Base-by-base conservation (phyloP, 805 yeast species). In the Wickerhamomyces silvicola region DNA sequence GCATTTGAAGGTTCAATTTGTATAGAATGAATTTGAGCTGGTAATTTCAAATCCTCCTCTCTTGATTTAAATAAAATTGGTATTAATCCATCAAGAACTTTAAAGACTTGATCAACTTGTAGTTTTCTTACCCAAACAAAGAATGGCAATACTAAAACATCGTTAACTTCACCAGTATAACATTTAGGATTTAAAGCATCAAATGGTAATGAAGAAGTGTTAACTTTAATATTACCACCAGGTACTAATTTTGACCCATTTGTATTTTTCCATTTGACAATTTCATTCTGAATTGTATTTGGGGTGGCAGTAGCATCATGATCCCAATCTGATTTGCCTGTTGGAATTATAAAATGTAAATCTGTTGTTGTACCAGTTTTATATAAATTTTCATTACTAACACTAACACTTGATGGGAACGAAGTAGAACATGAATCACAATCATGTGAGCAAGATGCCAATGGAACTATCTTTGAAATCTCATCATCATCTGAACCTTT, bases 301-400 rank as follows among this genome's bases (percentile, higher is more conserved):
- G 49, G 32, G 19, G 68, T 72, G 8, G 66, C 62, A 7, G 68
- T 64, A 3, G 95, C 84, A 48, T 82, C 82, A 39, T 75, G 90
- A 11, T 59, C 62, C 98, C 98, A 90, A 56, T 90, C 94, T 0
- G 72, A 52, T 43, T 78, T 77, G 9, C 92, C 94, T 0, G 97
- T 87, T 2, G 95, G 81, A 0, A 88, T 78, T 21, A 90, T 59
- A 15, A 86, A 61, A 44, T 88, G 97, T 16, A 81, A 50, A 3
- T 77, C 79, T 27, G 75, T 76, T 1, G 82, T 77, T 40, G 69
- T 70, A 0, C 94, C 77, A 6, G 88, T 67, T 37, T 81, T 78
- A 74, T 82, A 86, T 17, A 51, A 44, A 27, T 50, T 53, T 12
- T 28, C 39, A 6, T 43, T 37, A 5, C 66, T 68, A 14, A 78